Evolutionary conservation across 176 grass and related monocot species (phyloP).

Genomic region (Lolium rigidum): DNA sequence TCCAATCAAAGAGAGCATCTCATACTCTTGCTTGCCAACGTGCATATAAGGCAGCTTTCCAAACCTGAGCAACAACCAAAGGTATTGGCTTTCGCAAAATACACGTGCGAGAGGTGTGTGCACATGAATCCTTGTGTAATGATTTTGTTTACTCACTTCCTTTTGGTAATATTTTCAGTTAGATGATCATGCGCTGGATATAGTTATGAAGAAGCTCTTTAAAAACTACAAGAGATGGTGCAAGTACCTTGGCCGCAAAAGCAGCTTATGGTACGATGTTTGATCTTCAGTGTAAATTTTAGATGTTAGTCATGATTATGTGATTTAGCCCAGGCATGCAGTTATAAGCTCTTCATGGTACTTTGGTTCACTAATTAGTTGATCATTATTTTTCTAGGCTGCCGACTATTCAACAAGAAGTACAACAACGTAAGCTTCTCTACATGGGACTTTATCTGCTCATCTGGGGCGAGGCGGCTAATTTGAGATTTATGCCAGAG

Average conservation of each 20-base stretch:
- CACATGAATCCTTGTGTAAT: not conserved
- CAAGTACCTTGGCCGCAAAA: constrained; percentile 89
- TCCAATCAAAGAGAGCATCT: constrained; percentile 98
- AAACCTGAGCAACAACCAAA: constrained; percentile 84
- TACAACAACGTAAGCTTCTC: constrained; percentile 94
- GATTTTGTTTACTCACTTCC: constrained; percentile 4
- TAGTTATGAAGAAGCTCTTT: constrained; percentile 92
- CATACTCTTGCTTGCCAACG: constrained; percentile 94
- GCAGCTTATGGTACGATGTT: constrained; percentile 74
- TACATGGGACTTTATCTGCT: constrained; percentile 99
- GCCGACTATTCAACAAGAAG: constrained; percentile 94
- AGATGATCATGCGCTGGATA: constrained; percentile 63
- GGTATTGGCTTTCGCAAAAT: constrained; percentile 48
- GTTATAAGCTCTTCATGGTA: constrained; percentile 22
- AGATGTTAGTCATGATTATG: not conserved
- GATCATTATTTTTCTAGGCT: constrained; percentile 60
- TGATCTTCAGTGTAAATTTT: constrained; percentile 7
- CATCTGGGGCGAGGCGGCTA: constrained; percentile 97
- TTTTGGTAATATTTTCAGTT: constrained; percentile 53
- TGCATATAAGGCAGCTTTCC: constrained; percentile 71
- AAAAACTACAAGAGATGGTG: constrained; percentile 98
- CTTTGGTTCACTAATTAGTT: constrained; percentile 16
- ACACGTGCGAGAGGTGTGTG: not conserved
- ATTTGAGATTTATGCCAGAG: constrained; percentile 95
- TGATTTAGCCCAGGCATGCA: constrained; percentile 16